phyloP scores from a whole-genome alignment of 495 filamentous ascomycete species.

The Penicillium ucsense region DNA sequence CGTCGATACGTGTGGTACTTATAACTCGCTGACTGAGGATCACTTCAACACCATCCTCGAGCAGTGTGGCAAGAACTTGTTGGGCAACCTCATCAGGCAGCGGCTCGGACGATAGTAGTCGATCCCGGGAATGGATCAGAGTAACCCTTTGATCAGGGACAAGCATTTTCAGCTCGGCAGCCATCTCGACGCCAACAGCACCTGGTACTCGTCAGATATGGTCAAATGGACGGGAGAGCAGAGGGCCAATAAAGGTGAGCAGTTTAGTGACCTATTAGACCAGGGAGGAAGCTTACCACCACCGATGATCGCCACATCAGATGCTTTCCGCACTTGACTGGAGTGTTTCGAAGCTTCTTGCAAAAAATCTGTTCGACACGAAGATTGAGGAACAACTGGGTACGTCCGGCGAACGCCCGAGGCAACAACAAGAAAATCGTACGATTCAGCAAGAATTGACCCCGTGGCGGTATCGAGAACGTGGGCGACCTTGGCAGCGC shows the following conservation, averaged over 20 bases:
- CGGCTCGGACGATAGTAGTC: constrained; percentile 55
- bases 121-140: constrained; percentile 54
- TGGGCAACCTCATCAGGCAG: constrained; percentile 57
- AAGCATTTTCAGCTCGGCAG: constrained; percentile 52
- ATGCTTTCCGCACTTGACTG: constrained; percentile 15
- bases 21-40: constrained; percentile 42
- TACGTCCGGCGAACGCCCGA: constrained; percentile 52
- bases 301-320: constrained; percentile 50
- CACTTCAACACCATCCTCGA: constrained; percentile 46
- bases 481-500: constrained; percentile 38
- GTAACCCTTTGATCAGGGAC: constrained; percentile 50
- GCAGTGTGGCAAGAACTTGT: constrained; percentile 37
- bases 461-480: constrained; percentile 24
- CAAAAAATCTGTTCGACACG: constrained; percentile 44
- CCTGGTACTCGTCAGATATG: constrained; percentile 19
- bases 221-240: constrained; percentile 2
- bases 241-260: not conserved
- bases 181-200: constrained; percentile 65
- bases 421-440: constrained; percentile 56
- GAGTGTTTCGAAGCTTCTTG: constrained; percentile 35
- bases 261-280: constrained; percentile 15
- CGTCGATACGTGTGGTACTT: constrained; percentile 18
- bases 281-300: constrained; percentile 18
- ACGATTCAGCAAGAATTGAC: constrained; percentile 24
- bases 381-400: constrained; percentile 52